Evolutionary conservation across 2,329 filamentous ascomycete species (phyloP), one percentile per base, ranked within the genome.

Genomic region (Dothiorella sarmentorum): DNA sequence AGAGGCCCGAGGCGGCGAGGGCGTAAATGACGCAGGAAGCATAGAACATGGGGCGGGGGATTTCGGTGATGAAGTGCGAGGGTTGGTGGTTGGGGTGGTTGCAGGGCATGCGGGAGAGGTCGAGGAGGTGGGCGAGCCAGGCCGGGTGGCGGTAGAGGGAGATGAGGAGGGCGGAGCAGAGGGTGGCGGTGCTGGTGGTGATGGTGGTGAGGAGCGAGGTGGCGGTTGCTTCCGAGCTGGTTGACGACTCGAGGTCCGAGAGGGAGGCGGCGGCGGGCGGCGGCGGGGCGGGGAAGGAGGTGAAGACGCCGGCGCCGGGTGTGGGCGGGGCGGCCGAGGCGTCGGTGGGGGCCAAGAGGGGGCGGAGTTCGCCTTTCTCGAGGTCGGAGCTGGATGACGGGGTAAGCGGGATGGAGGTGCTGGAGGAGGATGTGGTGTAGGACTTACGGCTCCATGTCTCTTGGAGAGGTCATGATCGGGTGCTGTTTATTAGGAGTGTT

Each of bases 81-180:
- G 49, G 49, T 24, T 53, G 49, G 35, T 53, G 49, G 22, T 42
- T 17, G 10, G 33, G 49, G 33, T 53, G 33, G 33, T 22, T 18
- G 49, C 49, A 53, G 22, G 49, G 49, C 49, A 53, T 40, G 35
- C 49, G 49, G 15, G 49, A 53, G 24, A 53, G 33, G 49, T 53
- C 49, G 49, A 53, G 49, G 5, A 53, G 49, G 33, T 38, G 49
- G 13, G 17, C 13, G 13, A 53, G 49, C 49, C 49, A 53, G n/a
- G 29, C 7, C 0, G 49, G 49, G 49, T 53, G 49, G 4, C 35
- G 49, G 49, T 53, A 53, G 10, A 53, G 49, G 3, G 33, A 40
- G 49, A 38, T 53, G 49, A 53, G 22, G 11, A 53, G 49, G 15
- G 49, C 35, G 15, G 49, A 38, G 33, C 35, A 40, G 22, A 53